Conservation (phyloP, 139 green algal genomes). For the Coccomyxa sp. region DNA sequence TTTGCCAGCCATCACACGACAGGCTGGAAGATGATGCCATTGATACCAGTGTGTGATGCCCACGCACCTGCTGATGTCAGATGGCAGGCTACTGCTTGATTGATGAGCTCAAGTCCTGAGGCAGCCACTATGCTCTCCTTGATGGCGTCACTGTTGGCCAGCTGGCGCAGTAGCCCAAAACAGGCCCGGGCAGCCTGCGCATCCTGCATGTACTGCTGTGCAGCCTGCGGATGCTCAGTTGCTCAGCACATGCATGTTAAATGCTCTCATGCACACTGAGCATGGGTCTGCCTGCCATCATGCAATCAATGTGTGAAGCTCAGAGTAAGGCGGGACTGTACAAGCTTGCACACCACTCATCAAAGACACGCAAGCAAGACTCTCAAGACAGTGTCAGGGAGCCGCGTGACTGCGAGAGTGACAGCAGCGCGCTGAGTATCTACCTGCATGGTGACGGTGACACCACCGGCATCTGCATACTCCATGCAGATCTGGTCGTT, state of each 20-base stretch:
- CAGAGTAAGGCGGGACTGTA: no score
- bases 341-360: no score
- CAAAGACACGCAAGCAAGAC: no score
- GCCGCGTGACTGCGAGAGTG: not conserved
- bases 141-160: conserved; percentile 73
- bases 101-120: conserved; percentile 39
- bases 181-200: conserved; percentile 9
- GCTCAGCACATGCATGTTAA: no score
- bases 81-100: conserved; percentile 19
- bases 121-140: conserved; percentile 60
- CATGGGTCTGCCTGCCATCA: no score
- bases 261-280: no score
- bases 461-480: conserved; percentile 35
- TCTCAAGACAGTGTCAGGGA: not conserved
- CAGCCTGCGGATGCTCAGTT: no score
- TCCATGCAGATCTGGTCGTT: conserved; percentile 72
- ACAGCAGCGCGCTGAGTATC: not conserved
- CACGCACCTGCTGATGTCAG: not conserved
- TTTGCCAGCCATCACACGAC: no score
- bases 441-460: conserved; percentile 30
- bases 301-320: no score
- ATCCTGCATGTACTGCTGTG: conserved; percentile 7
- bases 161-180: conserved; percentile 61
- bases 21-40: no score
- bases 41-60: no score